These are phyloP conservation scores for Scorias spongiosa DNA, from an alignment of 2,329 filamentous ascomycete species.

Conservation along the genomic window DNA sequence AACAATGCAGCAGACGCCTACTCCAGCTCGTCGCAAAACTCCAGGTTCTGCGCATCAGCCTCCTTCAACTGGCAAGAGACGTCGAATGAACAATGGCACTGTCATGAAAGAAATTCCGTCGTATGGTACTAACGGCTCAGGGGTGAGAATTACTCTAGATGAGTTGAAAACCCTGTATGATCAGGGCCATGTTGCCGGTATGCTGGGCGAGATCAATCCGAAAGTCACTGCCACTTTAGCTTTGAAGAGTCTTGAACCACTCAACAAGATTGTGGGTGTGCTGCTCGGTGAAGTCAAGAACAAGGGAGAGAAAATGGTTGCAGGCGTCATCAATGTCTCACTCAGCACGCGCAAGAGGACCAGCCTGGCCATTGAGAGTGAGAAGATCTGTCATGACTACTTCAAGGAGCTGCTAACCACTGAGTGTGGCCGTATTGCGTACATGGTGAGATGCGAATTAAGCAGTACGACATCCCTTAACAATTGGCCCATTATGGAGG, in stretches of 20 bases:
- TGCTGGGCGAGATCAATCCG: conserved; percentile 22
- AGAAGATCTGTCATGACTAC: conserved; percentile 14
- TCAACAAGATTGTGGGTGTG: conserved; percentile 12
- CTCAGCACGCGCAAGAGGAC: conserved; percentile 19
- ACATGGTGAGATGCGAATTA: conserved; percentile 18
- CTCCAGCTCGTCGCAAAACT: background rate
- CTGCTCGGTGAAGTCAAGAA: conserved; percentile 17
- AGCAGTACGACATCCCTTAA: conserved; percentile 17
- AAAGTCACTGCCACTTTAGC: conserved; percentile 21
- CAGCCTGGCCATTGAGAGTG: conserved; percentile 13
- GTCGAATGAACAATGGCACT: background rate
- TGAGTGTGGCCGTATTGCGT: conserved; percentile 1
- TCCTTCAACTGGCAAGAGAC: background rate
- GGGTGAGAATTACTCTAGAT: conserved; percentile 10
- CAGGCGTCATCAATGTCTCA: conserved; percentile 6
- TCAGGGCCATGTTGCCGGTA: conserved; percentile 13
- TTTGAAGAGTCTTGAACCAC: conserved; percentile 14
- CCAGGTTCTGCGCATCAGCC: conserved; percentile 1
- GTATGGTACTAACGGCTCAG: background rate
- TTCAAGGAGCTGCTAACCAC: conserved; percentile 14
- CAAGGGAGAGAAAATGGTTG: conserved; percentile 12
- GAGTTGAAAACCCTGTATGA: conserved; percentile 15
- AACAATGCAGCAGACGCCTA: conserved; percentile 2
- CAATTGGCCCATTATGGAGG: too few relatives aligned
- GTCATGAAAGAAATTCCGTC: background rate